A percentile compares a stretch with the other conserved stretches of the same genome.
phyloP scores from a whole-genome alignment of 495 filamentous ascomycete species.

The Penicillium ucsense region DNA sequence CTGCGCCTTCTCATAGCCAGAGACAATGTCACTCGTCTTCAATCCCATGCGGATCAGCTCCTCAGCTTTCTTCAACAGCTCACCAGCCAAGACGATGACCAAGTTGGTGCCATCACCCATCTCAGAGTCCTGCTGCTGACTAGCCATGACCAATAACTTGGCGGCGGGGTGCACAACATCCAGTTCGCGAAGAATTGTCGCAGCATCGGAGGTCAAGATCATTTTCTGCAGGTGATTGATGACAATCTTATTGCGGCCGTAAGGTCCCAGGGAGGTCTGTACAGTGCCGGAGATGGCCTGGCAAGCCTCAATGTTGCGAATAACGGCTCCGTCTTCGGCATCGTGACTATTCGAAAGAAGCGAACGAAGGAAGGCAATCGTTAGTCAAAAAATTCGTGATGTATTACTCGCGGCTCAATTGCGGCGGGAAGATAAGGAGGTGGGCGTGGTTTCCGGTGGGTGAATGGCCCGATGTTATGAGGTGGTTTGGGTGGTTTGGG shows the following conservation, averaged over 20 bases:
- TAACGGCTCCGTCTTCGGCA: constrained; percentile 95
- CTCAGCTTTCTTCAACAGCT: constrained; percentile 95
- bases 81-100: constrained; percentile 92
- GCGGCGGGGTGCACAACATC: constrained; percentile 98
- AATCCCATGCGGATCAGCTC: constrained; percentile 90
- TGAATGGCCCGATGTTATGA: constrained; percentile 1
- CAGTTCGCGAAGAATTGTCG: constrained; percentile 92
- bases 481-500: not conserved
- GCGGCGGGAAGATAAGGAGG: constrained; percentile 18
- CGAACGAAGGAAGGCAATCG: not conserved
- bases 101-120: constrained; percentile 98
- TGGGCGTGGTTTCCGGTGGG: constrained; percentile 20
- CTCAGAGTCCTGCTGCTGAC: constrained; percentile 97
- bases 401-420: not conserved
- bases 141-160: constrained; percentile 97
- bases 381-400: not conserved
- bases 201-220: constrained; percentile 96
- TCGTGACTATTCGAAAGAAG: constrained; percentile 59
- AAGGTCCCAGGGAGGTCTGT: constrained; percentile 92
- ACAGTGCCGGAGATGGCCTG: constrained; percentile 91
- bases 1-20: constrained; percentile 90
- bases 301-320: constrained; percentile 98
- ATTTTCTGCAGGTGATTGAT: constrained; percentile 99
- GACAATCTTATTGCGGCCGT: constrained; percentile 99
- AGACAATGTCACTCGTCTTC: constrained; percentile 92